A percentile compares a stretch with the other conserved stretches of the same genome.
These are phyloP conservation scores for Priceomyces carsonii DNA, from an alignment of 805 yeast genomes.

Conservation along the genomic window DNA sequence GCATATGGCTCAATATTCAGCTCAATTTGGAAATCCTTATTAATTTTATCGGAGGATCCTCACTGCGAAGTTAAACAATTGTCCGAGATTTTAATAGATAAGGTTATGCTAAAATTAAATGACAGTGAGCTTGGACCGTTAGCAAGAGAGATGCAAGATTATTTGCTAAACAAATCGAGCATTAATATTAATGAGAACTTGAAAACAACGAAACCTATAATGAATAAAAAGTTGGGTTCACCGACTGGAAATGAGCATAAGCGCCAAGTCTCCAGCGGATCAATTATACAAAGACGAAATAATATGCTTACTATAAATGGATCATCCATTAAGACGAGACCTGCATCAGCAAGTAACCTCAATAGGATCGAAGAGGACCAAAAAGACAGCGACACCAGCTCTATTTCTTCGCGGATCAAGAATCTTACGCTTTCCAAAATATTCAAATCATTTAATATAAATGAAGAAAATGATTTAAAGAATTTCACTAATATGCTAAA, in stretches of 20 bases:
- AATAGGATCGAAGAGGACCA: conserved; percentile 8
- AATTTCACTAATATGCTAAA: conserved; percentile 37
- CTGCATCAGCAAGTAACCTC: conserved; percentile 25
- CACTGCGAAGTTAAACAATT: conserved; percentile 73
- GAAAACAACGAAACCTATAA: conserved; percentile 41
- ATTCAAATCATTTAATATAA: conserved; percentile 38
- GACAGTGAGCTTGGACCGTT: conserved; percentile 66
- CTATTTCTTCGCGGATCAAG: conserved; percentile 34
- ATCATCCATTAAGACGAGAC: conserved; percentile 24
- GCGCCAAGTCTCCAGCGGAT: conserved; percentile 20
- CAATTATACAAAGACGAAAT: conserved; percentile 20
- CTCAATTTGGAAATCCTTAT: conserved; percentile 82
- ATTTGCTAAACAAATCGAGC: conserved; percentile 52
- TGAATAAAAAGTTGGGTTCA: conserved; percentile 26
- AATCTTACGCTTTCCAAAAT: conserved; percentile 34
- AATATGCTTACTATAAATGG: conserved; percentile 31
- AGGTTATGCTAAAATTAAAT: conserved; percentile 60
- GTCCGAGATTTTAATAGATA: conserved; percentile 77
- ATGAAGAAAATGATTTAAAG: conserved; percentile 41
- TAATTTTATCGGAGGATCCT: conserved; percentile 85
- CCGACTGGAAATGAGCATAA: conserved; percentile 7
- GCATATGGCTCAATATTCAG: conserved; percentile 87
- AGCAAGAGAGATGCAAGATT: conserved; percentile 65
- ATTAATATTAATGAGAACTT: conserved; percentile 40
- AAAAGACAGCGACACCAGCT: conserved; percentile 25